Conservation (phyloP, 108 stramenopile genomes). For the Bacterosira constricta region DNA sequence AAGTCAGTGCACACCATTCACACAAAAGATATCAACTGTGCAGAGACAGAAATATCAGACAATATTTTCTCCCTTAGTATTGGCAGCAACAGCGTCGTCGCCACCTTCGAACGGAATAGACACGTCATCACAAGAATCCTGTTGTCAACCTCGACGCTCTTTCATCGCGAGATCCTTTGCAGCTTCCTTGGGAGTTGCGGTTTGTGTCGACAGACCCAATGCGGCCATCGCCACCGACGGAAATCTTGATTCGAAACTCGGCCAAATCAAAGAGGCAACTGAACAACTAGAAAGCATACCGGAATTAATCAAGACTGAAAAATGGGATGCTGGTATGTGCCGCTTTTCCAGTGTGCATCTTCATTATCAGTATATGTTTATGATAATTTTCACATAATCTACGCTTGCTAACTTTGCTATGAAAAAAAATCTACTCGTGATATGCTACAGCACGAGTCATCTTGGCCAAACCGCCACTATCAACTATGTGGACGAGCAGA, state of each 20-base stretch:
- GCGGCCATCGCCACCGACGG: constrained; percentile 24
- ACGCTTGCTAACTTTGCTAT: no score
- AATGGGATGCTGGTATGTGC: constrained; percentile 79
- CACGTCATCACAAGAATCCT: neutral
- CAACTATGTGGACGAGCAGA: constrained; percentile 59
- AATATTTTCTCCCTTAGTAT: neutral
- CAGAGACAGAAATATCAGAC: neutral
- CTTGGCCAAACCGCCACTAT: constrained; percentile 64
- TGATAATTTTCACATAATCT: no score
- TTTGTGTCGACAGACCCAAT: neutral
- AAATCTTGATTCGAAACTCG: constrained; percentile 15
- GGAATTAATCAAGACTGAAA: constrained; percentile 66
- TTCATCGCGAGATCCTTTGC: neutral
- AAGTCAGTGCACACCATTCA: constrained; percentile 1
- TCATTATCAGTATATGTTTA: no score
- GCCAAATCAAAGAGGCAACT: constrained; percentile 49
- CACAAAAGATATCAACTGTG: neutral
- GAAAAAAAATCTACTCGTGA: neutral
- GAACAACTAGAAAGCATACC: constrained; percentile 66
- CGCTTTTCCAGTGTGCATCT: no score
- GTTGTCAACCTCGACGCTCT: neutral
- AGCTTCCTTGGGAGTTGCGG: constrained; percentile 12
- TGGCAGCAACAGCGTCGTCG: neutral
- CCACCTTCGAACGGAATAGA: neutral
- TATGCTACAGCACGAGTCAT: constrained; percentile 56